Base-by-base conservation (phyloP, 768 basidiomycete genomes). In the Boletus tomentosulus region DNA sequence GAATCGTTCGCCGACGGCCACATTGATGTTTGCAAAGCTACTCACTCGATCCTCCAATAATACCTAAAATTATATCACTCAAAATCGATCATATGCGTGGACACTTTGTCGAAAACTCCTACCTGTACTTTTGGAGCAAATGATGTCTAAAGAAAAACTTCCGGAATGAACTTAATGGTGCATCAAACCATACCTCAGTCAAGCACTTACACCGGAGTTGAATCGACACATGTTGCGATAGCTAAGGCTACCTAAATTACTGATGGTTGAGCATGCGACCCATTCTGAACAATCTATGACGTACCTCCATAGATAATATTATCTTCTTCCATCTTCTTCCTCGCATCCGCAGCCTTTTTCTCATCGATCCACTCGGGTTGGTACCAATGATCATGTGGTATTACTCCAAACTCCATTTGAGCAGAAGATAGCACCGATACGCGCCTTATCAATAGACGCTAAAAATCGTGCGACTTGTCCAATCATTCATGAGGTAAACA, bases 181-280 rank as follows among this genome's bases (percentile, higher is more conserved):
- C n/a, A 38, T 35, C 16, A 24, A 10, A 22, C 34, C 13, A 28
- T 4, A 37, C 43, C 22, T 10, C 11, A 28, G 6, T 2, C 9
- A 25, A 10, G 24, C 3, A 72, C 79, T 62, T 57, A 86, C 83
- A 1, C 84, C 85, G 2, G 84, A 86, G 64, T 87, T 85, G 72
- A 80, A 89, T 19, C 87, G 75, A 68, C 87, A 89, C 87, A 89
- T 87, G 57, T 87, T 85, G 16, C 85, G 77, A 58, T 89, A 87
- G 3, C 72, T 16, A 33, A 57, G 46, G 55, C 57, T 52, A 31
- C 55, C 57, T 63, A 24, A 4, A 47, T 5, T 35, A 9, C 27
- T 6, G 2, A 46, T 30, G n/a, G 30, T 19, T 34, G 13, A 6
- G 34, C 25, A 25, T 38, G 28, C 12, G 51, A 47, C 16, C 2